Percentiles rank a stretch among this genome's conserved stretches.
Evolutionary conservation across 208 protist species (phyloP).

Genomic region (Naegleria gruberi): DNA sequence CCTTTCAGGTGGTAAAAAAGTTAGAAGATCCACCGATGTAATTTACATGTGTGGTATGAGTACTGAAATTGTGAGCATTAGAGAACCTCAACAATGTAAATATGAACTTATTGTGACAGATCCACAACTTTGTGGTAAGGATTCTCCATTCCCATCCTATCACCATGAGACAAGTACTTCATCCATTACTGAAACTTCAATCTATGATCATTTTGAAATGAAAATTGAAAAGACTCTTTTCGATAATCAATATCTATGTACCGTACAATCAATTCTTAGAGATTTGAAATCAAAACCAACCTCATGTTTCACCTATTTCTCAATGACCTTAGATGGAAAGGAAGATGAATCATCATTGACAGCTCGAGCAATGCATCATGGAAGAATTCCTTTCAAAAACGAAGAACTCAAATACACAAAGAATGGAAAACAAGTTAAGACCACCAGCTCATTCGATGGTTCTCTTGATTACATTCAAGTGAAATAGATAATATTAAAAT

Average conservation of each 20-base stretch:
- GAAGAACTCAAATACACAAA: background rate
- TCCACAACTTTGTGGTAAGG: background rate
- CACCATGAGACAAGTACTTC: background rate
- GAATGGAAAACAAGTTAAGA: background rate
- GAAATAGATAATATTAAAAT: too few species aligned
- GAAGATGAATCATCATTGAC: background rate
- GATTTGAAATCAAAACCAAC: background rate
- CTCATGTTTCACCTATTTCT: background rate
- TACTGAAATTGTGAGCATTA: background rate
- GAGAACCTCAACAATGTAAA: background rate
- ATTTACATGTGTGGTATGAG: background rate
- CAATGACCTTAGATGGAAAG: background rate
- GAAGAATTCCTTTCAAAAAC: background rate
- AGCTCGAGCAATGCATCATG: background rate
- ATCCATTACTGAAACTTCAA: background rate
- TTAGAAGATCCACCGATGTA: background rate
- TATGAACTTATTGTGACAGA: background rate
- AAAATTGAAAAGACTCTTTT: background rate
- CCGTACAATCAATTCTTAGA: background rate
- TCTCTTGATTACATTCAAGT: background rate
- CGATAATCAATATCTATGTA: background rate
- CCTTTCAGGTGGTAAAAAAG: background rate
- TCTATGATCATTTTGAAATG: background rate
- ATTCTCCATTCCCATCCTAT: background rate
- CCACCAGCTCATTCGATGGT: background rate